Evolutionary conservation across 2,329 filamentous ascomycete genomes (phyloP).

Genomic region (Colletotrichum sidae): DNA sequence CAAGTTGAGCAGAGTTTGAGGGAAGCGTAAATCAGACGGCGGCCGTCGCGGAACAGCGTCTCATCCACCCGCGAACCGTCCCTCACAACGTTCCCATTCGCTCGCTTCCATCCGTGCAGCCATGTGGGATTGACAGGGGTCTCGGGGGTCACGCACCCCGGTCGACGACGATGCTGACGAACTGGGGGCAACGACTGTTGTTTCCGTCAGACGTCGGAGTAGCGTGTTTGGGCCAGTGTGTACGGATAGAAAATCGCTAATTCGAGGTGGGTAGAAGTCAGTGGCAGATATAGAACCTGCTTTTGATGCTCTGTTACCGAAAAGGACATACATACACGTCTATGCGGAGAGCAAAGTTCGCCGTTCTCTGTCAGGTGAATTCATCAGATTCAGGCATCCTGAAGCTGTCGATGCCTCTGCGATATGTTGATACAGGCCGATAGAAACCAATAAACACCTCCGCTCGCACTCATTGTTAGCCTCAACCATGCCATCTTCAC

Average conservation of each 20-base stretch:
- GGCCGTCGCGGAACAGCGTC: conserved; percentile 35
- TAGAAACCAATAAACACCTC: too few relatives aligned
- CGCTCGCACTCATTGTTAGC: too few relatives aligned
- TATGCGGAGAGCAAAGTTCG: too few relatives aligned
- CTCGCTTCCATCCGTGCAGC: conserved; percentile 10
- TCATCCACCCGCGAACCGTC: conserved; percentile 30
- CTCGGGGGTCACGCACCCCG: conserved; percentile 5
- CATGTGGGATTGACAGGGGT: conserved; percentile 8
- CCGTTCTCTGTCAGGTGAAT: too few relatives aligned
- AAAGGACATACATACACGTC: too few relatives aligned
- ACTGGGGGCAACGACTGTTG: not conserved
- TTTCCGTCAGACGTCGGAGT: not conserved
- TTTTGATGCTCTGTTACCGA: too few relatives aligned
- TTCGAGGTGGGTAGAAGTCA: not conserved
- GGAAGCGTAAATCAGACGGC: conserved; percentile 33
- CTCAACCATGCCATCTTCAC: too few relatives aligned
- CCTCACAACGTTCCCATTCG: conserved; percentile 6
- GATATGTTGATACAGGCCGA: too few relatives aligned
- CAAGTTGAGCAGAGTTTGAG: conserved; percentile 36
- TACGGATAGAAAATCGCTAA: not conserved
- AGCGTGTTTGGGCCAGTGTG: not conserved
- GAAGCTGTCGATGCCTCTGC: accelerated
- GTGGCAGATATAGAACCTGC: too few relatives aligned
- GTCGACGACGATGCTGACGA: not conserved
- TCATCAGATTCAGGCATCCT: too few relatives aligned